Base-by-base conservation (phyloP, 2,329 filamentous ascomycete genomes). In the Sphaerulina populicola region DNA sequence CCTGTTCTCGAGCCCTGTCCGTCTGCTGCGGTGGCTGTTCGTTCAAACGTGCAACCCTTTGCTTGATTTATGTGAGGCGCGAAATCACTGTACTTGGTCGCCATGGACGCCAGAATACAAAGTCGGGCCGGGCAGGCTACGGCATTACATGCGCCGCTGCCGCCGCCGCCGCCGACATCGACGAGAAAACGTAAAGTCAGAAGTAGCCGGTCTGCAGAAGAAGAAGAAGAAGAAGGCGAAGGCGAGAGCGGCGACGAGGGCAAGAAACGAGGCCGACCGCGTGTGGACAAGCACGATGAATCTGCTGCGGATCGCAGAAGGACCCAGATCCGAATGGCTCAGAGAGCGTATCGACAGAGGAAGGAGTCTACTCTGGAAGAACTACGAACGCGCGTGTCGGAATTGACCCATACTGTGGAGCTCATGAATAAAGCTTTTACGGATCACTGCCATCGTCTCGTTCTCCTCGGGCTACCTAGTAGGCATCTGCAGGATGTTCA, bases 311-410 rank as follows among this genome's bases (percentile, higher is more conserved):
- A 90, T 72, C 83, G 88, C 55, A 84, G 89, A 47, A 80, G 89
- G 49, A 91, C 87, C 4, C 89, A 95, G 66, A 93, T 95, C 57
- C 82, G 89, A 21, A 77, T 91, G 49, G 89, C 89, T 1, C 89
- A 94, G 67, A 76, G 88, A 58, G 88, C 88, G 0, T 94, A 94
- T 64, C 81, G 89, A 12, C 81, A 85, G 62, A 82, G 89, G 46
- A 94, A 94, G 69, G 89, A 94, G 64, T 83, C 78, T 18, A 85
- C 86, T 4, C 91, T 94, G 50, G 77, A 80, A 27, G 80, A 79
- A 1, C 74, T 94, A 9, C 83, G 88, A 64, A 77, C 79, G 48
- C 77, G 83, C 54, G 86, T 91, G 23, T 73, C 81, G 48, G 76
- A 79, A 21, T 77, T 94, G n/a, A 79, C 83, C 52, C 74, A 76